Percentiles rank a stretch among this genome's conserved stretches.
Evolutionary conservation across 495 filamentous ascomycete genomes (phyloP).

Genomic region (Xylaria telfairii): DNA sequence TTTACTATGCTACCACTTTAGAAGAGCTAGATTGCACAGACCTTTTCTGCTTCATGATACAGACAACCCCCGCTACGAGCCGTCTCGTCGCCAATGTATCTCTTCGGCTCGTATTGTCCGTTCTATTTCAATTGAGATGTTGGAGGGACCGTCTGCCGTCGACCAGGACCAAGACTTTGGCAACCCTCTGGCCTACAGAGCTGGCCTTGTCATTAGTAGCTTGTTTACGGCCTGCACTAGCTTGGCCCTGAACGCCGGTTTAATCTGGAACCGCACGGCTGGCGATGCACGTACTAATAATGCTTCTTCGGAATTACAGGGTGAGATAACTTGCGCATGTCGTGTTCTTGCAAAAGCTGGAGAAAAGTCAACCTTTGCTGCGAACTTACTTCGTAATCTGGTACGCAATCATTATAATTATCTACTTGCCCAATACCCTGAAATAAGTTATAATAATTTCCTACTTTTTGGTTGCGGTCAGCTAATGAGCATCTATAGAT

Average conservation of each 20-base stretch:
- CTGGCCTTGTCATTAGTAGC: slow-evolving; percentile 24
- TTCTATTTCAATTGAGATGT: slow-evolving; percentile 7
- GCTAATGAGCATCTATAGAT: slow-evolving; percentile 11
- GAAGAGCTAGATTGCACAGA: slow-evolving; percentile 34
- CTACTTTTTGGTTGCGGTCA: background rate
- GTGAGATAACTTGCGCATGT: slow-evolving; percentile 16
- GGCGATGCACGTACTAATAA: background rate
- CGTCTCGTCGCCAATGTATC: slow-evolving; percentile 21
- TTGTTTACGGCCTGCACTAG: slow-evolving; percentile 24
- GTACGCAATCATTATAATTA: background rate
- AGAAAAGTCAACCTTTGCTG: slow-evolving; percentile 20
- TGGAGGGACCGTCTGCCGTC: background rate
- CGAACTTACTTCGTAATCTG: slow-evolving; percentile 19
- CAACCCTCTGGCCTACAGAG: slow-evolving; percentile 9
- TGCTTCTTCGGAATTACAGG: background rate
- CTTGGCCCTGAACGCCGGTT: slow-evolving; percentile 4
- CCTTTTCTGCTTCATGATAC: slow-evolving; percentile 33
- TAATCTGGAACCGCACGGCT: slow-evolving; percentile 2
- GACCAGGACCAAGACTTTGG: background rate
- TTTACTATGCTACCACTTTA: slow-evolving; percentile 27
- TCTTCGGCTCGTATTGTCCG: slow-evolving; percentile 21
- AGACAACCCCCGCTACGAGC: slow-evolving; percentile 3
- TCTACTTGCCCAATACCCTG: background rate
- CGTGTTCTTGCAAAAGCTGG: slow-evolving; percentile 18
- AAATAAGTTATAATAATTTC: background rate